phyloP scores from a whole-genome alignment of 441 rosid species.

The Gossypium trilobum region DNA sequence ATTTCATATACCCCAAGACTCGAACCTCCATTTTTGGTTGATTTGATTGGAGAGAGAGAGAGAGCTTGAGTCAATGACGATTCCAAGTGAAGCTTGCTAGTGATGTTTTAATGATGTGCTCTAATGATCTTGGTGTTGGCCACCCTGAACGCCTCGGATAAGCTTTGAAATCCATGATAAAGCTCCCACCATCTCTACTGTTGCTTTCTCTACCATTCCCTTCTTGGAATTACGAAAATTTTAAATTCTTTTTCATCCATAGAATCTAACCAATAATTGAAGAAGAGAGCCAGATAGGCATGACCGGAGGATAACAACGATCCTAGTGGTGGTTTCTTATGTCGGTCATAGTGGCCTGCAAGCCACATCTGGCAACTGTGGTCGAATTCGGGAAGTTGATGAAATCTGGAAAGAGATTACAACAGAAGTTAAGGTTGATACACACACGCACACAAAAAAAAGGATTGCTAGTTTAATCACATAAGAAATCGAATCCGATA shows the following conservation, averaged over 20 bases:
- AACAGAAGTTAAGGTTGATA: slow-evolving; percentile 2
- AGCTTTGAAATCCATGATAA: slow-evolving; percentile 50
- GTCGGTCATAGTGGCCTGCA: slow-evolving; percentile 83
- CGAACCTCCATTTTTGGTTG: too few relatives aligned
- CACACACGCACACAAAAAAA: not conserved
- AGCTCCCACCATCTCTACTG: slow-evolving; percentile 38
- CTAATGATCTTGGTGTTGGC: slow-evolving; percentile 38
- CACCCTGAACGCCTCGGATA: slow-evolving; percentile 39
- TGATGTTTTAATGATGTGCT: slow-evolving; percentile 8
- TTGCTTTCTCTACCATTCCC: slow-evolving; percentile 35
- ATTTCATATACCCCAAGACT: too few relatives aligned
- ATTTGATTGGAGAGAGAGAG: slow-evolving; percentile 32
- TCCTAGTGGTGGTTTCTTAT: slow-evolving; percentile 77
- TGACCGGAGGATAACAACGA: slow-evolving; percentile 41
- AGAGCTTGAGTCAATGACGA: slow-evolving; percentile 46
- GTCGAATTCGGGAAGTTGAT: slow-evolving; percentile 83
- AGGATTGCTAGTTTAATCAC: not conserved
- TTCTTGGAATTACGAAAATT: not conserved
- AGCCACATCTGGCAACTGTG: slow-evolving; percentile 81
- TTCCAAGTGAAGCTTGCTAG: slow-evolving; percentile 13
- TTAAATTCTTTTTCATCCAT: not conserved
- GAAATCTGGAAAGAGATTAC: slow-evolving; percentile 51
- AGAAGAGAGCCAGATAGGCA: slow-evolving; percentile 27
- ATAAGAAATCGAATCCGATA: slow-evolving; percentile 4
- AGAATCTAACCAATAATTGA: slow-evolving; percentile 41